These are phyloP conservation scores for Hortaea werneckii DNA, from an alignment of 2,329 filamentous ascomycete genomes.

Conservation along the genomic window DNA sequence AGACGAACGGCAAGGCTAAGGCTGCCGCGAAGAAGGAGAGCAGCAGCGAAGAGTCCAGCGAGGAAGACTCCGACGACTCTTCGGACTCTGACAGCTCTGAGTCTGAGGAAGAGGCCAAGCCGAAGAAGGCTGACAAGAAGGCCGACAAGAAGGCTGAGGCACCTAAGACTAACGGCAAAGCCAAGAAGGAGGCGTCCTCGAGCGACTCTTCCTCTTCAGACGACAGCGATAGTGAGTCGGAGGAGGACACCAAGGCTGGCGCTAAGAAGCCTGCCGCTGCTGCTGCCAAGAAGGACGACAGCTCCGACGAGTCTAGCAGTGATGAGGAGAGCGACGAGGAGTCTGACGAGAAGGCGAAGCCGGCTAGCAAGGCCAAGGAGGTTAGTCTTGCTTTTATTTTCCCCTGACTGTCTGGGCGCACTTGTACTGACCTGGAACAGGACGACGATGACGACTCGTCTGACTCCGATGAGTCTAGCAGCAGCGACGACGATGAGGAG, in stretches of 20 bases:
- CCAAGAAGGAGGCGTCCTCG: slow-evolving; percentile 14
- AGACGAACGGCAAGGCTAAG: slow-evolving; percentile 20
- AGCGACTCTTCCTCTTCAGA: slow-evolving; percentile 23
- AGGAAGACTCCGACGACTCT: slow-evolving; percentile 14
- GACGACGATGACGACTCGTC: slow-evolving; percentile 13
- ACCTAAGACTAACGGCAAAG: background rate
- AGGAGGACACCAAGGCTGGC: slow-evolving; percentile 20
- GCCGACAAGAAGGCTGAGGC: background rate
- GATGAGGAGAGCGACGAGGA: slow-evolving; percentile 16
- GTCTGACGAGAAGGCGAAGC: slow-evolving; percentile 3
- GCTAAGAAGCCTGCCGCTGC: slow-evolving; percentile 5
- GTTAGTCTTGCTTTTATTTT: background rate
- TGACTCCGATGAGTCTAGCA: slow-evolving; percentile 2
- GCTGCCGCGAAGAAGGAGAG: slow-evolving; percentile 9
- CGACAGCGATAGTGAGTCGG: slow-evolving; percentile 24
- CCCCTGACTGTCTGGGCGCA: background rate
- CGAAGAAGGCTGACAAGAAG: slow-evolving; percentile 23
- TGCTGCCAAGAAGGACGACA: background rate
- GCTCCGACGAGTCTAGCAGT: slow-evolving; percentile 17
- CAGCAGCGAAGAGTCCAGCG: slow-evolving; percentile 8
- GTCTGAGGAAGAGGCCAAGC: slow-evolving; percentile 19
- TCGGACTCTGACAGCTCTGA: slow-evolving; percentile 20
- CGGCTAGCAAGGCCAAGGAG: slow-evolving; percentile 2
- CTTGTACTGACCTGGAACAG: slow-evolving; percentile 5
- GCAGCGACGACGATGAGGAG: slow-evolving; percentile 21